These are phyloP conservation scores for Verruconis gallopava DNA, from an alignment of 2,329 filamentous ascomycete genomes.

Conservation along the genomic window DNA sequence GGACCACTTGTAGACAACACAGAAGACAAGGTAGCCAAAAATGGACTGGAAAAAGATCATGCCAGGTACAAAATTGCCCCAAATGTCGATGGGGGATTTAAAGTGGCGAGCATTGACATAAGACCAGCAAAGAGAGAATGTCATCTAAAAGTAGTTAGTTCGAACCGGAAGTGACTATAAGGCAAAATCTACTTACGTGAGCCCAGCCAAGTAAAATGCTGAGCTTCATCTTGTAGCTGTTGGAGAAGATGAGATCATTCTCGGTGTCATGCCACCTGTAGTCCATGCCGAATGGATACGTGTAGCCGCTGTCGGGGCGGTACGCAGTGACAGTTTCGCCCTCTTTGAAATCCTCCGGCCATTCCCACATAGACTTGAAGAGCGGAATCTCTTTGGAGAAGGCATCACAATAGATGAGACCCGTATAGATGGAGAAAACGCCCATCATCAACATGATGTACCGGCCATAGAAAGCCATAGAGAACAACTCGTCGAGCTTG, in stretches of 20 bases:
- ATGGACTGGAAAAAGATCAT: constrained; percentile 99
- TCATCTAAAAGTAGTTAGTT: constrained; percentile 49
- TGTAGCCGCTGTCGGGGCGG: constrained; percentile 57
- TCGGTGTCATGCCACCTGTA: constrained; percentile 95
- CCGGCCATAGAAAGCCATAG: constrained; percentile 97
- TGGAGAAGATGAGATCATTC: constrained; percentile 88
- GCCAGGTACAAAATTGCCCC: constrained; percentile 91
- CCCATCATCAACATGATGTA: constrained; percentile 99
- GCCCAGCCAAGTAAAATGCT: constrained; percentile 94
- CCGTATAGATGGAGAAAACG: constrained; percentile 91
- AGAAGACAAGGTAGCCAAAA: constrained; percentile 88
- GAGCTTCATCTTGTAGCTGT: constrained; percentile 99
- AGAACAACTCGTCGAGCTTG: constrained; percentile 93
- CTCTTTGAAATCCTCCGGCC: constrained; percentile 54
- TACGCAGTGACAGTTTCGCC: constrained; percentile 52
- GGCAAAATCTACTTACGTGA: constrained; percentile 40
- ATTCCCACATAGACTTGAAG: constrained; percentile 85
- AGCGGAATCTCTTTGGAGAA: constrained; percentile 89
- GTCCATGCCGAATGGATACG: constrained; percentile 91
- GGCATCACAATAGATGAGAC: constrained; percentile 92
- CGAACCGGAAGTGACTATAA: neutral
- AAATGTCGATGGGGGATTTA: constrained; percentile 88
- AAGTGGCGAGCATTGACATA: constrained; percentile 92
- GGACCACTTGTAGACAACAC: constrained; percentile 95
- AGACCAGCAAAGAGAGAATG: constrained; percentile 86